Conservation (phyloP, 75 land plant genomes). For the Pseudotsuga menziesii region DNA sequence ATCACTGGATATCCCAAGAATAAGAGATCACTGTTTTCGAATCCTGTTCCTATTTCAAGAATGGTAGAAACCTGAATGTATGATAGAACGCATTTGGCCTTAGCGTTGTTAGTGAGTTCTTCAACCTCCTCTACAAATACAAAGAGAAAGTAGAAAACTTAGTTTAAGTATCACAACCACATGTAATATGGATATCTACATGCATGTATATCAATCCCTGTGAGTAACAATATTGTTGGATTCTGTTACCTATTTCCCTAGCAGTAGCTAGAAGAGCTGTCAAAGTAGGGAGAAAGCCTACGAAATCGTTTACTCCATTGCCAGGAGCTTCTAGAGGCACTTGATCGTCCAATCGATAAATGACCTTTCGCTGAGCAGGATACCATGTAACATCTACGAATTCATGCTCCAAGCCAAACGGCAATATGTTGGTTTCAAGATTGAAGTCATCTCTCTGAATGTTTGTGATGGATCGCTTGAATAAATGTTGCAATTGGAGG, state of each 20-base stretch:
- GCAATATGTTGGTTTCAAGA: constrained; percentile 11
- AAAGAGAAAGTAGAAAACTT: too few species aligned
- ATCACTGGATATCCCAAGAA: constrained; percentile 72
- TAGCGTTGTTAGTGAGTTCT: not conserved
- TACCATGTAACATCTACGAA: constrained; percentile 33
- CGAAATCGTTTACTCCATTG: constrained; percentile 25
- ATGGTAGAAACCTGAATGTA: not conserved
- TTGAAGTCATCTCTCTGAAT: constrained; percentile 9
- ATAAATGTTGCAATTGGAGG: constrained; percentile 32
- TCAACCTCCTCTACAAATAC: not conserved
- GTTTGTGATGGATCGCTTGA: constrained; percentile 31
- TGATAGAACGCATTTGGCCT: not conserved
- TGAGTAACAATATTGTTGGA: not conserved
- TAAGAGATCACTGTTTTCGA: constrained; percentile 24
- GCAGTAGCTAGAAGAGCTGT: constrained; percentile 8
- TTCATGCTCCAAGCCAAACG: constrained; percentile 17
- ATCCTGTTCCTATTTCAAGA: not conserved
- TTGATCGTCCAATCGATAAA: constrained; percentile 19
- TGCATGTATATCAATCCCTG: not conserved
- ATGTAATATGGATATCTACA: not conserved
- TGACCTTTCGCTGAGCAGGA: constrained; percentile 21
- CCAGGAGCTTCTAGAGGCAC: constrained; percentile 21
- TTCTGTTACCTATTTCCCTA: constrained; percentile 28
- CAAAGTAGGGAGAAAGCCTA: constrained; percentile 11
- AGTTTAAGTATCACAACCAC: too few species aligned